These are phyloP conservation scores for Lignosus rhinocerotis DNA, from an alignment of 1,284 basidiomycete genomes.

Conservation along the genomic window DNA sequence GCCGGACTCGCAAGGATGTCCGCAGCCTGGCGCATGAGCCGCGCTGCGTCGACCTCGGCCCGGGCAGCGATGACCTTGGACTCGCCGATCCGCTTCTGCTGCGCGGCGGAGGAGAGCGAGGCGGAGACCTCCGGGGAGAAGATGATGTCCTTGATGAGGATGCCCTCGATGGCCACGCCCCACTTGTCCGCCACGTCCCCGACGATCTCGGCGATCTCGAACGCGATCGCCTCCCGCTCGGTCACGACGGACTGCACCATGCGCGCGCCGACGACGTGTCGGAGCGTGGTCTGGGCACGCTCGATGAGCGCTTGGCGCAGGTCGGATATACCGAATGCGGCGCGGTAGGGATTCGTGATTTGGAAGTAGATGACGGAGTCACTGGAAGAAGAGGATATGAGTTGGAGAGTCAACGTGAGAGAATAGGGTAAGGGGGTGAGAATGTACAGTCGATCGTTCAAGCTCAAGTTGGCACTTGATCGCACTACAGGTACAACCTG, in stretches of 20 bases:
- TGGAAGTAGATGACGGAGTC: constrained; percentile 93
- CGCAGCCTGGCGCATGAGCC: constrained; percentile 92
- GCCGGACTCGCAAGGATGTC: constrained; percentile 91
- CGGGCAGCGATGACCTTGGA: constrained; percentile 95
- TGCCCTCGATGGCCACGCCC: constrained; percentile 94
- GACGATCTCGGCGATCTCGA: constrained; percentile 94
- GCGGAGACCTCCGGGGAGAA: constrained; percentile 92
- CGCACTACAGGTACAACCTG: no score
- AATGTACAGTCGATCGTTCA: no score
- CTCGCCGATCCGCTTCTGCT: constrained; percentile 94
- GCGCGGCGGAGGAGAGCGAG: constrained; percentile 89
- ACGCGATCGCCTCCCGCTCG: constrained; percentile 96
- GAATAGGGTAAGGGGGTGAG: not conserved
- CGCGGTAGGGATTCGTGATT: constrained; percentile 83
- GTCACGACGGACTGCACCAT: constrained; percentile 82
- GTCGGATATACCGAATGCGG: constrained; percentile 90
- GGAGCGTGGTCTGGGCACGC: constrained; percentile 93
- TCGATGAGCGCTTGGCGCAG: constrained; percentile 87
- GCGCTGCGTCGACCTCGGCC: constrained; percentile 93
- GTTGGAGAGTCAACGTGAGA: not conserved
- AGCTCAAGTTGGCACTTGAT: no score
- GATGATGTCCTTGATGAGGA: constrained; percentile 93
- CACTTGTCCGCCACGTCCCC: constrained; percentile 86
- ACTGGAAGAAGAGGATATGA: constrained; percentile 39
- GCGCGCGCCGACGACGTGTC: constrained; percentile 92